Conservation (phyloP, 2,329 filamentous ascomycete genomes). For the Teratosphaeria pseudoeucalypti region DNA sequence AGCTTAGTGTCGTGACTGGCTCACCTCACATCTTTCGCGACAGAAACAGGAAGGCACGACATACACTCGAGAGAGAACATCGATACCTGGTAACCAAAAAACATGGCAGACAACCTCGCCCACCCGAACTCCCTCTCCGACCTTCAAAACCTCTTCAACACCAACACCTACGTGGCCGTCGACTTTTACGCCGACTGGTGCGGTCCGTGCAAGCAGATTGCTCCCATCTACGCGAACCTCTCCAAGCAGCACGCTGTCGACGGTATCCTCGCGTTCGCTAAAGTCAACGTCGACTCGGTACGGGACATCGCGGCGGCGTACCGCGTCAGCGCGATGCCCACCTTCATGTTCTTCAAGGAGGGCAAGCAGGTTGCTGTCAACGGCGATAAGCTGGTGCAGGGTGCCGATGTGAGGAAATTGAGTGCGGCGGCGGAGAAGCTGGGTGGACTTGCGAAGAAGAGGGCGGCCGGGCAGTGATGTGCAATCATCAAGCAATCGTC, state of each 20-base stretch:
- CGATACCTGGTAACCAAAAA: neutral
- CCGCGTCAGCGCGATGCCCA: conserved; percentile 58
- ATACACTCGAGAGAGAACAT: neutral
- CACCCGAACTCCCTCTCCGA: neutral
- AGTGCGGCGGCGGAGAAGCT: conserved; percentile 42
- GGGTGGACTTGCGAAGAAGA: conserved; percentile 45
- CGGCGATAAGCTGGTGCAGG: conserved; percentile 49
- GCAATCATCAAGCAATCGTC: neutral
- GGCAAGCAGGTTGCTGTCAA: conserved; percentile 50
- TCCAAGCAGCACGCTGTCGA: conserved; percentile 36
- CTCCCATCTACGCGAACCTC: conserved; percentile 36
- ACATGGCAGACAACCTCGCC: neutral
- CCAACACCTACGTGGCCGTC: conserved; percentile 6
- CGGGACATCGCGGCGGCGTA: conserved; percentile 36
- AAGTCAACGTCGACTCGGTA: conserved; percentile 42
- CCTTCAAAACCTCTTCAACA: conserved; percentile 2
- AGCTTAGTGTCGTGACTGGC: neutral
- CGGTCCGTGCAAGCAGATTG: conserved; percentile 42
- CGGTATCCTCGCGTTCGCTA: conserved; percentile 36
- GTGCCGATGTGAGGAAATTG: conserved; percentile 59
- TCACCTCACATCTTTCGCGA: neutral
- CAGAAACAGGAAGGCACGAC: neutral
- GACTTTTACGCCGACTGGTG: conserved; percentile 31
- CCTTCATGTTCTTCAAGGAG: conserved; percentile 69
- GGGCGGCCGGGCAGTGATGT: neutral